phyloP scores from a whole-genome alignment of 257 asterid species.

The Penstemon newberryi region DNA sequence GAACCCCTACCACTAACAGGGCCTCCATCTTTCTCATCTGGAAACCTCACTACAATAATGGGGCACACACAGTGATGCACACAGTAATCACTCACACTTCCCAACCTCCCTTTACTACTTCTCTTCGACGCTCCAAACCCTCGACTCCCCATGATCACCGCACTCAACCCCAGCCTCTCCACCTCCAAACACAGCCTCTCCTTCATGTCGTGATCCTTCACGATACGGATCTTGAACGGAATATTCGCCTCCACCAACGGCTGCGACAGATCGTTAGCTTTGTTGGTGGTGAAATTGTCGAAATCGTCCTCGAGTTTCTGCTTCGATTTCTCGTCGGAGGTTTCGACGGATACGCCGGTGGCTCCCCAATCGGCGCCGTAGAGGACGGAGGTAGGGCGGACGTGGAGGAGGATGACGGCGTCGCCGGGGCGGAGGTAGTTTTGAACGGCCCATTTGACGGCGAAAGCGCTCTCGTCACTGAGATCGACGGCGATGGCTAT shows the following conservation, averaged over 20 bases:
- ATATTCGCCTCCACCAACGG: constrained; percentile 61
- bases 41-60: constrained; percentile 67
- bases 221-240: constrained; percentile 75
- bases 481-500: constrained; percentile 80
- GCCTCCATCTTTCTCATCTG: constrained; percentile 58
- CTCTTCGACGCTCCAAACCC: constrained; percentile 73
- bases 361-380: constrained; percentile 84
- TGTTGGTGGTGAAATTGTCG: constrained; percentile 57
- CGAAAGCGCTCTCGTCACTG: constrained; percentile 73
- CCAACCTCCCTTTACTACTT: constrained; percentile 63
- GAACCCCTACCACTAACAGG: constrained; percentile 31
- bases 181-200: constrained; percentile 87
- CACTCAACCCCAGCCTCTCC: constrained; percentile 75
- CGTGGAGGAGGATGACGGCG: constrained; percentile 77
- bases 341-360: constrained; percentile 39
- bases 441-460: constrained; percentile 74
- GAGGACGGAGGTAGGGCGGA: constrained; percentile 55
- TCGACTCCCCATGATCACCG: constrained; percentile 81
- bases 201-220: constrained; percentile 83
- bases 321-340: constrained; percentile 57
- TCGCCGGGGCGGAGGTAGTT: constrained; percentile 77
- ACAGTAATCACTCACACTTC: constrained; percentile 81
- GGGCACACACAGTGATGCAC: constrained; percentile 83
- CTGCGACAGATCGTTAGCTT: constrained; percentile 67
- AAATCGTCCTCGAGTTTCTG: constrained; percentile 68